phyloP scores from a whole-genome alignment of 176 grass and related monocot genomes.

The Avena sativa region DNA sequence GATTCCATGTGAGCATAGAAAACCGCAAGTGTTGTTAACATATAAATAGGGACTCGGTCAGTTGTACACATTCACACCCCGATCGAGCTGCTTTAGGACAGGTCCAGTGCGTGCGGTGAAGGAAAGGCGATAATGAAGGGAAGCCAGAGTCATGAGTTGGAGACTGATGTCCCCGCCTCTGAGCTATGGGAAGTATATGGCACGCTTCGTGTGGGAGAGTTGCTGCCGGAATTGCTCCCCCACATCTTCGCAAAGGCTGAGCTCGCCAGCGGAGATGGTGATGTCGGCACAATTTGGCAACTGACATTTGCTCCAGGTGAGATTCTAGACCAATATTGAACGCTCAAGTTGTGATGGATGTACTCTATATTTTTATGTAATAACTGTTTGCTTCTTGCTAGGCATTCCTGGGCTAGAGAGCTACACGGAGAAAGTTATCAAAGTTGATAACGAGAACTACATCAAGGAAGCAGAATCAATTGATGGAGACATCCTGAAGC shows the following conservation, averaged over 20 bases:
- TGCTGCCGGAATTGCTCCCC: not conserved
- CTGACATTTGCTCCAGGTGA: too few species aligned
- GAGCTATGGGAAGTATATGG: slow-evolving; percentile 39
- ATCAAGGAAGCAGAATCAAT: too few species aligned
- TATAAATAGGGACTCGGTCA: not conserved
- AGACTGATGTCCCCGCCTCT: slow-evolving; percentile 20
- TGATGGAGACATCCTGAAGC: too few species aligned
- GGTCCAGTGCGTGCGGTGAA: not conserved
- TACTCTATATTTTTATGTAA: too few species aligned
- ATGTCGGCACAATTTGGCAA: too few species aligned
- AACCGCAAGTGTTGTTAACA: not conserved
- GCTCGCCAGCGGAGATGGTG: too few species aligned
- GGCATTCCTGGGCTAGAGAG: too few species aligned
- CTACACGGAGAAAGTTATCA: too few species aligned
- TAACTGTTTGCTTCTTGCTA: too few species aligned
- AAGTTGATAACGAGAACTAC: too few species aligned
- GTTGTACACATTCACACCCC: not conserved
- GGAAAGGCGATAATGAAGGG: slow-evolving; percentile 13
- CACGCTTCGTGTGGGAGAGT: slow-evolving; percentile 6
- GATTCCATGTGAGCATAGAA: not conserved
- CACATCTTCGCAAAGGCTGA: not conserved
- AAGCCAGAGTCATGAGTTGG: slow-evolving; percentile 40
- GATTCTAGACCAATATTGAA: too few species aligned
- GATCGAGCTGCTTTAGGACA: not conserved
- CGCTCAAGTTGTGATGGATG: too few species aligned